Conservation (phyloP, 805 yeast species). For the Saccharomyces kudriavzevii region DNA sequence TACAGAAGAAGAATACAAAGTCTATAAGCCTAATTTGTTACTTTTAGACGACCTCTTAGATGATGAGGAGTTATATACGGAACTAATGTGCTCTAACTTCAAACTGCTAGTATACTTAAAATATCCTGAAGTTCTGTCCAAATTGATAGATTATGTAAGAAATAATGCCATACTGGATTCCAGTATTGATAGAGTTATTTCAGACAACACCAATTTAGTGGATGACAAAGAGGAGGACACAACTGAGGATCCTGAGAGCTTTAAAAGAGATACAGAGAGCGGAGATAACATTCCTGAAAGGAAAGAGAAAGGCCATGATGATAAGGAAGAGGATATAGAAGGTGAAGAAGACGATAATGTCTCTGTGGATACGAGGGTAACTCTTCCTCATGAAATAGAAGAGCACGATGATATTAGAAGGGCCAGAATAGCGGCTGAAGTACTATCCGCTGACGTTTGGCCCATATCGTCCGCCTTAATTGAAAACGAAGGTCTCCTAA, state of each 20-base stretch:
- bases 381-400: constrained; percentile 30
- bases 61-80: constrained; percentile 68
- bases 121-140: constrained; percentile 64
- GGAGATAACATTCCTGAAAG: constrained; percentile 6
- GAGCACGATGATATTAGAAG: constrained; percentile 34
- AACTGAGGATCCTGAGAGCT: constrained; percentile 6
- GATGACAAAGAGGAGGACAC: constrained; percentile 8
- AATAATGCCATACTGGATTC: constrained; percentile 30
- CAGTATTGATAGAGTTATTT: constrained; percentile 12
- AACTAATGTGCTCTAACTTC: constrained; percentile 61
- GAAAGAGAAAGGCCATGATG: constrained; percentile 13
- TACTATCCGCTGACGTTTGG: constrained; percentile 89
- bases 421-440: constrained; percentile 77
- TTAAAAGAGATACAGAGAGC: constrained; percentile 5
- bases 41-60: constrained; percentile 56
- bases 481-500: constrained; percentile 59
- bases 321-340: constrained; percentile 9
- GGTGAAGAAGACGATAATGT: constrained; percentile 20
- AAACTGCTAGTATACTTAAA: constrained; percentile 72
- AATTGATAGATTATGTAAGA: constrained; percentile 60
- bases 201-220: constrained; percentile 6
- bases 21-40: constrained; percentile 35
- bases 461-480: constrained; percentile 83
- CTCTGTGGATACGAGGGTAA: constrained; percentile 28
- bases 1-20: constrained; percentile 28